Evolutionary conservation across 1,284 basidiomycete species (phyloP), one percentile per base, ranked within the genome.

Genomic region (Mycosarcoma mackinlayi): DNA sequence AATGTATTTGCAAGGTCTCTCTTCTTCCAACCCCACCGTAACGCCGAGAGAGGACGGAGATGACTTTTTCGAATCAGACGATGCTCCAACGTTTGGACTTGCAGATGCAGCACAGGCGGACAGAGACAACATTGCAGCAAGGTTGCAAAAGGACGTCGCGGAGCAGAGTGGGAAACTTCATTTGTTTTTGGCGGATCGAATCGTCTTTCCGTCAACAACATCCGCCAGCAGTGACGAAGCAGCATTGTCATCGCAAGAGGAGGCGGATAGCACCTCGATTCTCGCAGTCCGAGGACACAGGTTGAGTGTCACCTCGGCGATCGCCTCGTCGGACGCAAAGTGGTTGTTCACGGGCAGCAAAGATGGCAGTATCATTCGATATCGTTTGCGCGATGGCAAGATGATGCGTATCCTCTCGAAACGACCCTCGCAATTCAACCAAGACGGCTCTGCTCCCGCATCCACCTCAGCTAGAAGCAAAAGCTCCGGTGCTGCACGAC

Each of bases 91-190:
- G 3, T 66, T 69, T 19, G 67, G 61, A 2, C 23, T 70, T 2
- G 92, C 90, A 67, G 94, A 98, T 79, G 95, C 95, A 3, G 93
- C 92, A 0, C 93, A 94, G 71, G 89, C 95, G 45, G 94, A 98
- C 85, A 88, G 88, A 72, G 94, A 97, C 68, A 87, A 96, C 71
- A 92, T 98, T 65, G 92, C 92, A 39, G 88, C 93, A 16, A 86
- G 94, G 44, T 85, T 98, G 68, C 92, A 92, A 30, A 75, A 75
- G 60, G 80, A 81, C 42, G 78, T 78, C 11, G 58, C 73, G 11
- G 72, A 78, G 23, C 57, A 70, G 23, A 65, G 65, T 21, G 73
- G 79, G 45, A 92, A 90, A 82, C 84, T 93, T n/a, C 91, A 93
- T 83, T 83, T 91, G 31, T 91, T 91, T 78, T 85, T 94, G 31